These are phyloP conservation scores for Vigna hirtella DNA, from an alignment of 306 rosid genomes.

Conservation along the genomic window DNA sequence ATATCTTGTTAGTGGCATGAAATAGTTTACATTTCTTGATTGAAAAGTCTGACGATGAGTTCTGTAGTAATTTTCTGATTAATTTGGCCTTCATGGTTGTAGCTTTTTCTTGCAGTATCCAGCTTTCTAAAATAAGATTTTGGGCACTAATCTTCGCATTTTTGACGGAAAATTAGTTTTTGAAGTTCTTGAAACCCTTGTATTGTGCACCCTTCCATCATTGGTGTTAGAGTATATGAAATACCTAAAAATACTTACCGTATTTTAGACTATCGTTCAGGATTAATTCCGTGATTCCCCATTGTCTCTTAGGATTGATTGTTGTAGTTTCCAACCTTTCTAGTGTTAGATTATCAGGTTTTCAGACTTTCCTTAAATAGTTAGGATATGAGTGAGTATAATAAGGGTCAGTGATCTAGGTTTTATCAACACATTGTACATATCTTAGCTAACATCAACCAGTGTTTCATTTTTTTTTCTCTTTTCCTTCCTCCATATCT, in stretches of 20 bases:
- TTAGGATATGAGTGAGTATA: no score
- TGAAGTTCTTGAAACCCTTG: slow-evolving; percentile 11
- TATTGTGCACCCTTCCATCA: neutral
- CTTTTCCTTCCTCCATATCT: neutral
- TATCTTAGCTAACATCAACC: neutral
- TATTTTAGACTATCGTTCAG: neutral
- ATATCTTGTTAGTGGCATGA: slow-evolving; percentile 20
- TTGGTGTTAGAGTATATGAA: neutral
- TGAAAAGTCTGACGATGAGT: slow-evolving; percentile 16
- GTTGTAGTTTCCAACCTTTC: neutral
- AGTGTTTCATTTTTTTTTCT: neutral
- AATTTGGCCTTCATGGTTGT: slow-evolving; percentile 6
- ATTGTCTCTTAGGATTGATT: neutral
- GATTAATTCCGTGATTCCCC: neutral
- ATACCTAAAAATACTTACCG: neutral
- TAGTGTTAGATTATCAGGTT: neutral
- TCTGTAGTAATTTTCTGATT: neutral
- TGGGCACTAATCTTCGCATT: neutral
- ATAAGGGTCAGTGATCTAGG: no score
- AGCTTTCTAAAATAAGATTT: slow-evolving; percentile 23
- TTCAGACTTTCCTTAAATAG: no score
- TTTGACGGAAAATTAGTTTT: neutral
- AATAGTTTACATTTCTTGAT: slow-evolving; percentile 25
- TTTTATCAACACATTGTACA: no score
- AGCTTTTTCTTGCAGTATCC: slow-evolving; percentile 9